Evolutionary conservation across 2,329 filamentous ascomycete species (phyloP).

Genomic region (Nemania abortiva): DNA sequence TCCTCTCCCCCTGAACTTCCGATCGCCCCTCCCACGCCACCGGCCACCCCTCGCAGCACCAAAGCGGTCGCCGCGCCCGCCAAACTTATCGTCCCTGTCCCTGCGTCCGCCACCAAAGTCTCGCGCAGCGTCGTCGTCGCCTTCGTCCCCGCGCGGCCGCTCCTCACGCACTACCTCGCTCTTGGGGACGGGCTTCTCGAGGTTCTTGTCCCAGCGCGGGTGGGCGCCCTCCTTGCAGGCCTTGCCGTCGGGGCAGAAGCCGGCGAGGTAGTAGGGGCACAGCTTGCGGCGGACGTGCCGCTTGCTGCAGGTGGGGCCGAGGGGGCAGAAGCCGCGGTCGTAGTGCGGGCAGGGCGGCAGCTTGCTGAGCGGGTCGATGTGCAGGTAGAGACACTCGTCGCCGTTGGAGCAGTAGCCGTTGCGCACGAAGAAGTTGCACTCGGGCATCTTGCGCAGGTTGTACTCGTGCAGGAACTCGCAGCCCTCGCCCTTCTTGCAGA

Average conservation of each 20-base stretch:
- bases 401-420: conserved; percentile 97
- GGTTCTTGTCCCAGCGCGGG: conserved; percentile 80
- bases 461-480: conserved; percentile 99
- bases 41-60: conserved; percentile 49
- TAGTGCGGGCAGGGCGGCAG: conserved; percentile 89
- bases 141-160: conserved; percentile 60
- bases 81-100: conserved; percentile 48
- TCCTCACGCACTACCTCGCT: conserved; percentile 69
- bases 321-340: conserved; percentile 92
- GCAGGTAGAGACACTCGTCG: conserved; percentile 94
- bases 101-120: conserved; percentile 46
- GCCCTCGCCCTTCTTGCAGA: conserved; percentile 96
- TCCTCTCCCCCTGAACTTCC: conserved; percentile 48
- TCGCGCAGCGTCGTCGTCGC: conserved; percentile 53
- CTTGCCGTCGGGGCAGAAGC: conserved; percentile 89
- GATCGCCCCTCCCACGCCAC: conserved; percentile 49
- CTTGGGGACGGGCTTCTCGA: conserved; percentile 81
- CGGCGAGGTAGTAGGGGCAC: conserved; percentile 88
- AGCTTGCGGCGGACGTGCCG: conserved; percentile 86
- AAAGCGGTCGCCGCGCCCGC: conserved; percentile 53
- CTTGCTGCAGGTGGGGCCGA: conserved; percentile 88
- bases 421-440: conserved; percentile 95
- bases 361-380: conserved; percentile 85
- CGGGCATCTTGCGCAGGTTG: conserved; percentile 97
- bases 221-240: conserved; percentile 85